Evolutionary conservation across 2,329 filamentous ascomycete genomes (phyloP), one percentile per base, ranked within the genome.

Genomic region (Talaromyces sp.): DNA sequence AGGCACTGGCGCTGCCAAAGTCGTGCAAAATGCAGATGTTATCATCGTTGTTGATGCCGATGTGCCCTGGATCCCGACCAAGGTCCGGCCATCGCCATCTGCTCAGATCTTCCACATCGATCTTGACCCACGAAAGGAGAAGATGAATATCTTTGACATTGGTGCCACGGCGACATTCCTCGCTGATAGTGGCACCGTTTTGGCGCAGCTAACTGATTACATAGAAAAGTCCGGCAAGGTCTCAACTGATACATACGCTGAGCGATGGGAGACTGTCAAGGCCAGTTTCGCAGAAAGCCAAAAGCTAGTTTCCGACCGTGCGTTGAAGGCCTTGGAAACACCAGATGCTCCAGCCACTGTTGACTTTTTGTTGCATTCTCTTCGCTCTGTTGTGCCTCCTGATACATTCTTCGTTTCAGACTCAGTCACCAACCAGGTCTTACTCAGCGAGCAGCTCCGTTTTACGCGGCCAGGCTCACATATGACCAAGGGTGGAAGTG

Each of bases 21-120:
- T 82, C 52, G 89, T 96, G 71, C 83, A 82, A 59, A 84, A 85
- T 0, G 91, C 93, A 0, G 93, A 96, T 71, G 85, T 91, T 6
- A 93, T 96, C 62, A 67, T 96, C 0, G 88, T 96, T 4, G 68
- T 96, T 28, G 89, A 96, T 73, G 93, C 91, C 65, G 92, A 96
- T 70, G 91, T 96, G 0, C 92, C 93, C 0, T 96, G 92, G 91
- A 93, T 97, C 62, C 86, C 88, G 13, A 93, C 90, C 0, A 84
- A 85, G 62, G 85, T 84, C 70, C 78, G 80, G 44, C 86, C 86
- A 0, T 77, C 75, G 6, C 67, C 74, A n/a, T 73, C 76, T 19
- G 82, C 85, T 1, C 83, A 79, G 57, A 82, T 89, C 65, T 83
- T 83, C 66, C 87, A 89, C 67, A 78, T 89, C 60, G 87, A 89